A percentile compares a stretch with the other conserved stretches of the same genome.
phyloP scores from a whole-genome alignment of 352 stramenopile species.

The Globisporangium takayamanum region DNA sequence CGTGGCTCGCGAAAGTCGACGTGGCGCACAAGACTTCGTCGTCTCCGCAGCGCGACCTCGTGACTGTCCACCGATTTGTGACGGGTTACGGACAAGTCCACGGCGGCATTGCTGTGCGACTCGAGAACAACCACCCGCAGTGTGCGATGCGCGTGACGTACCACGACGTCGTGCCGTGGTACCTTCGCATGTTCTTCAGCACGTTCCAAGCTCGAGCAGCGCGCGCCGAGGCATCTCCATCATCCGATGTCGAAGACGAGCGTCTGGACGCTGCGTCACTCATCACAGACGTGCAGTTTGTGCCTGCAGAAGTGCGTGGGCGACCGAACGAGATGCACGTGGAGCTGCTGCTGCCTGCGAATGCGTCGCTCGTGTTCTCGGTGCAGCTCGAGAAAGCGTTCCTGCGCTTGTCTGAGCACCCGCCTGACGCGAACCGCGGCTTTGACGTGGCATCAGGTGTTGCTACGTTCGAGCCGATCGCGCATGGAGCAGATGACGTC shows the following conservation, averaged over 20 bases:
- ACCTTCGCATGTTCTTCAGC: constrained; percentile 72
- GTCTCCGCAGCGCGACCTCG: constrained; percentile 20
- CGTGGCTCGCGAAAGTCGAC: constrained; percentile 13
- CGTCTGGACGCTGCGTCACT: constrained; percentile 10
- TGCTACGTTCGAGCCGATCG: constrained; percentile 31
- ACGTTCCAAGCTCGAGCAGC: constrained; percentile 33
- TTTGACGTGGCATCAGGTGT: constrained; percentile 74
- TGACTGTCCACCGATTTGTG: constrained; percentile 66
- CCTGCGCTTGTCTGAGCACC: constrained; percentile 73
- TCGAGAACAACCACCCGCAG: constrained; percentile 47
- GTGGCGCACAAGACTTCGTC: background rate
- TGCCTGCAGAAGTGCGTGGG: constrained; percentile 47
- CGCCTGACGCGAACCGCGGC: constrained; percentile 79
- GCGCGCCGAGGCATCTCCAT: background rate
- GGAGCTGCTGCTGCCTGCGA: constrained; percentile 40
- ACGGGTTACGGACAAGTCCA: constrained; percentile 71
- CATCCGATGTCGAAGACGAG: constrained; percentile 5
- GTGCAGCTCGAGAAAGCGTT: constrained; percentile 82
- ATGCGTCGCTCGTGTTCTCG: constrained; percentile 51
- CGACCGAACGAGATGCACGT: constrained; percentile 57
- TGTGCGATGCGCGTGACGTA: constrained; percentile 59
- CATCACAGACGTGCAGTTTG: constrained; percentile 36
- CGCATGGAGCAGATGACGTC: background rate
- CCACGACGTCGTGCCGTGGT: constrained; percentile 78
- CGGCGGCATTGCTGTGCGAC: constrained; percentile 59